Evolutionary conservation across 2,329 filamentous ascomycete species (phyloP), one percentile per base, ranked within the genome.

Genomic region (Colletotrichum endophyticum): DNA sequence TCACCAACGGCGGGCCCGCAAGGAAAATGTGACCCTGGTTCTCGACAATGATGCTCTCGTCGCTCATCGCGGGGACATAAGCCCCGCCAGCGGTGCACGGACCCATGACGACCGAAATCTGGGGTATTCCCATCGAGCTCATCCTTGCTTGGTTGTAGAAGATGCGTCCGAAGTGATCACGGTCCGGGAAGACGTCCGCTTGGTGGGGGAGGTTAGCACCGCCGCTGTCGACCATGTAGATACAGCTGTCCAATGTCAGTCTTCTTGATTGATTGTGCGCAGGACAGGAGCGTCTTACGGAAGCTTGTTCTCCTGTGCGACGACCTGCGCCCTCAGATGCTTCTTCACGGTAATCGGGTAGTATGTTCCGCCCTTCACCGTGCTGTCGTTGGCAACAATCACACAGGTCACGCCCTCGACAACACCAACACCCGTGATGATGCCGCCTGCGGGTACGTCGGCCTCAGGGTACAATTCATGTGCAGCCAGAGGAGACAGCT

Each of bases 121-220:
- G 96, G 2, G 96, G 96, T 77, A 99, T 98, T 6, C 96, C 95
- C 79, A 93, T 87, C 3, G 94, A 91, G 80, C 95, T 97, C 96
- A 99, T 98, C 81, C 95, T 91, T 4, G 97, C 96, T 86, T 99
- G 96, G 87, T 99, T 98, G 89, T 94, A 99, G 89, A 99, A 99
- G 83, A 99, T 98, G 79, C 96, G 95, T 44, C 96, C 96, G 83
- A 99, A 99, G 85, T 99, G 96, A 71, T 98, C 95, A 79, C 93
- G 91, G 84, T 99, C 96, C 2, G 96, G 97, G 84, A 99, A 99
- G 73, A 99, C 96, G 83, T 98, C 95, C 49, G 96, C 94, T 86
- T 99, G 96, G 82, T 98, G 95, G 16, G 96, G 97, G 22, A 99
- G 91, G 84, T 99, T 98, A 74, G 96, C 97, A 78, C 96, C 96